These are phyloP conservation scores for Andrographis paniculata DNA, from an alignment of 305 asterid genomes.

Conservation along the genomic window DNA sequence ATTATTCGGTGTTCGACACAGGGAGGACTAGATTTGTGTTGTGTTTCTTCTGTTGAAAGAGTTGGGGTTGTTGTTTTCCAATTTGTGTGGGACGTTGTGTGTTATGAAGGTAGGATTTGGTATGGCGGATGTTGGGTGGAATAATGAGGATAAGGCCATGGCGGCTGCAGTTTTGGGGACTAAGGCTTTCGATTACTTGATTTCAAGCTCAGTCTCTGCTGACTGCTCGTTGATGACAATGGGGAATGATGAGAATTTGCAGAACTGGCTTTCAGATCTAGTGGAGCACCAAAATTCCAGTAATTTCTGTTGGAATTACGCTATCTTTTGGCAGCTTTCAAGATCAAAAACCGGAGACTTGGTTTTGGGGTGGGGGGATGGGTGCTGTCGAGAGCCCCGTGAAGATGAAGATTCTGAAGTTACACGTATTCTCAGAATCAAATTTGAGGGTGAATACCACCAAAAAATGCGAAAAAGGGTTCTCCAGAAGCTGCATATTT, in stretches of 20 bases:
- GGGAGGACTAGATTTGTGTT: no score
- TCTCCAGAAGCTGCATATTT: slow-evolving; percentile 61
- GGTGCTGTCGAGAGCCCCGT: slow-evolving; percentile 84
- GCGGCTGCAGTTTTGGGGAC: slow-evolving; percentile 47
- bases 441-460: slow-evolving; percentile 62
- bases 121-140: slow-evolving; percentile 47
- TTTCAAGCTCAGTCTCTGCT: slow-evolving; percentile 39
- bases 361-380: slow-evolving; percentile 98
- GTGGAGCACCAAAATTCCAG: slow-evolving; percentile 60
- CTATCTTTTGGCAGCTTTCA: slow-evolving; percentile 92
- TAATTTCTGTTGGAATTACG: slow-evolving; percentile 80
- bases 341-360: slow-evolving; percentile 73
- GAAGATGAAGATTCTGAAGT: slow-evolving; percentile 57
- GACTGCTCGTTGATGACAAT: slow-evolving; percentile 65
- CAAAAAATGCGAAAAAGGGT: slow-evolving; percentile 88
- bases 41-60: no score
- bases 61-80: no score
- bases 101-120: slow-evolving; percentile 19
- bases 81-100: no score
- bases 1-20: no score
- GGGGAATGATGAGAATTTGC: slow-evolving; percentile 70
- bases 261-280: slow-evolving; percentile 90
- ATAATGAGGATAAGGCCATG: slow-evolving; percentile 43
- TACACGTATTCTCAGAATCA: slow-evolving; percentile 34
- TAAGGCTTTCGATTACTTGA: slow-evolving; percentile 52